Percentiles rank a stretch among this genome's conserved stretches.
These are phyloP conservation scores for Pseudogymnoascus sp. DNA, from an alignment of 2,329 filamentous ascomycete species.

Conservation along the genomic window DNA sequence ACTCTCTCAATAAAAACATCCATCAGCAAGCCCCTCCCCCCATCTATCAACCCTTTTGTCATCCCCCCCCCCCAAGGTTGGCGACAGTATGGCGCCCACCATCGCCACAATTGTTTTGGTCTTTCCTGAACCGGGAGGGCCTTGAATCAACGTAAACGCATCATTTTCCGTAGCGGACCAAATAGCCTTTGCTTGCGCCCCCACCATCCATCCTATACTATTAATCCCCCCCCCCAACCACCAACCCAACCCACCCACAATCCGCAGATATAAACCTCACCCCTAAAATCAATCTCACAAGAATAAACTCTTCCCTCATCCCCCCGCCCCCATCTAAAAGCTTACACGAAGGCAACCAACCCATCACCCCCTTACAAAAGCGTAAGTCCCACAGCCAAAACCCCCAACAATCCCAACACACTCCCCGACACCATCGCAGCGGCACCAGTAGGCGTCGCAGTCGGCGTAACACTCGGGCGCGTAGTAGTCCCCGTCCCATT, in stretches of 20 bases:
- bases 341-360: not conserved
- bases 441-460: not conserved
- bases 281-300: not conserved
- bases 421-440: not conserved
- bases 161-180: constrained; percentile 91
- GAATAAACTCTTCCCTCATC: not conserved
- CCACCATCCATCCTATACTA: no score
- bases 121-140: constrained; percentile 92
- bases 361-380: constrained; percentile 3
- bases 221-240: not conserved
- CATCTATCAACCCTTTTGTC: not conserved
- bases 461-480: not conserved
- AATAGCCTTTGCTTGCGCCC: constrained; percentile 83
- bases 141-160: constrained; percentile 93
- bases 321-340: not conserved
- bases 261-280: not conserved
- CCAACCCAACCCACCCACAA: not conserved
- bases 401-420: not conserved
- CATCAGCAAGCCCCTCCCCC: not conserved
- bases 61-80: constrained; percentile 31
- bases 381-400: not conserved
- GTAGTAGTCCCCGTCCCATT: not conserved
- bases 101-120: constrained; percentile 97
- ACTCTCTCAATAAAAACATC: not conserved
- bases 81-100: constrained; percentile 75